Percentiles rank a stretch among this genome's conserved stretches.
Conservation (phyloP, 345 rosid species). For the Mallotus nudiflorus region DNA sequence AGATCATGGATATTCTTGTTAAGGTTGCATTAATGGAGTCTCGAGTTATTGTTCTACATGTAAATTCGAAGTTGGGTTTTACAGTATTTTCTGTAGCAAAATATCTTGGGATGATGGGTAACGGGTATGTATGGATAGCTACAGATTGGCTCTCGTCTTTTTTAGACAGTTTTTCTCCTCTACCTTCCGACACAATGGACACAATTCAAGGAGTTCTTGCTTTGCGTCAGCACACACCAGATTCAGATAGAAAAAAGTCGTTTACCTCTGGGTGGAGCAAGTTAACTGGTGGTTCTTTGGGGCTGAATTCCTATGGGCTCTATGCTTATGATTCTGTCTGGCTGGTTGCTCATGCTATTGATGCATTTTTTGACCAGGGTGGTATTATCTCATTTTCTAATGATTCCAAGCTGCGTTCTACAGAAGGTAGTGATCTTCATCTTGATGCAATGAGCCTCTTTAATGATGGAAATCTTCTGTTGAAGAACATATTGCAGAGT, state of each 20-base stretch:
- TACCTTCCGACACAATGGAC: conserved; percentile 60
- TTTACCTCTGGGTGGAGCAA: conserved; percentile 64
- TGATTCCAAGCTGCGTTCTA: conserved; percentile 55
- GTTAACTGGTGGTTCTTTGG: conserved; percentile 49
- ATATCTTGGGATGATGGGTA: conserved; percentile 86
- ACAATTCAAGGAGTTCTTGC: conserved; percentile 77
- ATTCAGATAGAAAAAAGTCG: conserved; percentile 57
- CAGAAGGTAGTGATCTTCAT: conserved; percentile 53
- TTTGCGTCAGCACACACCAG: conserved; percentile 80
- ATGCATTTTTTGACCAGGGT: conserved; percentile 69
- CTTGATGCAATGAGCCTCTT: conserved; percentile 71
- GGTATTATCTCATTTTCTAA: conserved; percentile 75
- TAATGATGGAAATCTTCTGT: conserved; percentile 54
- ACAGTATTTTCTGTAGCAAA: conserved; percentile 62
- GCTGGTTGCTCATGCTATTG: conserved; percentile 75
- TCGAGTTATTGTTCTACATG: conserved; percentile 73
- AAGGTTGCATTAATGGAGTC: conserved; percentile 79
- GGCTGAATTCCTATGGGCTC: conserved; percentile 75
- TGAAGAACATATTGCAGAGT: conserved; percentile 57
- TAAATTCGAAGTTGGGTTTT: conserved; percentile 51
- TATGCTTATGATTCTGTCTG: conserved; percentile 91
- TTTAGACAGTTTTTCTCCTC: conserved; percentile 59
- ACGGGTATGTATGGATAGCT: conserved; percentile 93
- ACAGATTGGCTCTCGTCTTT: conserved; percentile 78
- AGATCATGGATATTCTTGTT: conserved; percentile 70